Evolutionary conservation across 768 basidiomycete genomes (phyloP), one percentile per base, ranked within the genome.

Genomic region (Butyriboletus loyo): DNA sequence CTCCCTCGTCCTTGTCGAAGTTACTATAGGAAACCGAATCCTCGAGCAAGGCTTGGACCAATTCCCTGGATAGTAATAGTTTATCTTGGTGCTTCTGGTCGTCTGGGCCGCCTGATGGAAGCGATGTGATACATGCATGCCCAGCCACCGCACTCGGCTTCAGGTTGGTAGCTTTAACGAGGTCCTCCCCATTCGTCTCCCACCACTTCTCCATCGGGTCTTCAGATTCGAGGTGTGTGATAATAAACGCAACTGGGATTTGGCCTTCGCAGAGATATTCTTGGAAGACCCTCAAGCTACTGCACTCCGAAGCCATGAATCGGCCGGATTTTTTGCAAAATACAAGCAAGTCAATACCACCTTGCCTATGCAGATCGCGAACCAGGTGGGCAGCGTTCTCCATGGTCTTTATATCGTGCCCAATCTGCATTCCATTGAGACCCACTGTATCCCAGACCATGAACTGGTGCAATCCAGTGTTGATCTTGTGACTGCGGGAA

Each of bases 291-390:
- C 50, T 58, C 57, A 73, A 74, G 55, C 61, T 71, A 22, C 65
- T 63, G 51, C 62, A 38, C 17, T 66, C 58, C 4, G 67, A 54
- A 7, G 58, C 45, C 19, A 57, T 59, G 49, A 75, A 59, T 35
- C 73, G 61, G 1, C 71, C 70, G 0, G 34, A 47, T 14, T 65
- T 63, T 50, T 71, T 70, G 57, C 68, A 69, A 47, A 69, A 74
- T 6, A 76, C 55, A 4, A 77, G 71, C 37, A 78, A 62, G 57
- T 66, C 70, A 28, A 77, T 58, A 3, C 75, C 75, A 5, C 63
- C 70, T 43, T 43, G 38, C n/a, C 15, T n/a, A 30, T 55, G 52
- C 3, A 77, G 53, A 6, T 53, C 60, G 7, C 56, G 60, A 43
- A 78, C 57, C 8, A 79, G 52, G 2, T 25, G 39, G 28, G 56